Conservation (phyloP, 2,329 filamentous ascomycete genomes). For the Drechslerella stenobrocha region DNA sequence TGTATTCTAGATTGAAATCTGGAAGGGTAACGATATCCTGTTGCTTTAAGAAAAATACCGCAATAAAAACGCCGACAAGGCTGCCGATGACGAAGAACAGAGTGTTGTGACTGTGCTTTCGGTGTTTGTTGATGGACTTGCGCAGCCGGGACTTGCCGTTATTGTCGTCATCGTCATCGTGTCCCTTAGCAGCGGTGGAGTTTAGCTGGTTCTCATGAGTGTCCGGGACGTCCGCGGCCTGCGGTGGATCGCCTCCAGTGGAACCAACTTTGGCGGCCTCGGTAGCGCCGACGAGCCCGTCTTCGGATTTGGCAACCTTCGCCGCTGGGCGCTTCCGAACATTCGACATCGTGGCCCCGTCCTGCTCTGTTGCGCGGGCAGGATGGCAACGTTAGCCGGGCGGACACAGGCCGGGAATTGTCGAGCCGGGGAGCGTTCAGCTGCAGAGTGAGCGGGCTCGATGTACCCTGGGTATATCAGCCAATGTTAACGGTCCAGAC, state of each 20-base stretch:
- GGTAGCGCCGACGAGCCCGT: conserved; percentile 32
- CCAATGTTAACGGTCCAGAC: not conserved
- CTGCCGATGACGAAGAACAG: conserved; percentile 78
- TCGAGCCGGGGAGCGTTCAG: not conserved
- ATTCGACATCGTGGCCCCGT: conserved; percentile 27
- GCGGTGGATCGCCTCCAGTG: conserved; percentile 11
- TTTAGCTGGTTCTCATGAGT: too few species aligned
- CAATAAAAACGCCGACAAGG: conserved; percentile 83
- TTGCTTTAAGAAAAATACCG: conserved; percentile 84
- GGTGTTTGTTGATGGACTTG: conserved; percentile 27
- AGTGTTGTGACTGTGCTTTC: conserved; percentile 37
- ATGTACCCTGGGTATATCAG: conserved; percentile 4
- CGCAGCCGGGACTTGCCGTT: conserved; percentile 26
- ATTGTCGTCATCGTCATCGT: conserved; percentile 28
- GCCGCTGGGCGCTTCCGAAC: conserved; percentile 46
- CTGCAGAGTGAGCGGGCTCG: not conserved
- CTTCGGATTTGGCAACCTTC: conserved; percentile 39
- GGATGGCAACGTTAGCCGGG: too few species aligned
- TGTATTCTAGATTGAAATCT: conserved; percentile 72
- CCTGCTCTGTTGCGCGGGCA: too few species aligned
- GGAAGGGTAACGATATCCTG: conserved; percentile 79
- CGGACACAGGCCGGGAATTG: not conserved
- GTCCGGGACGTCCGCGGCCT: conserved; percentile 1
- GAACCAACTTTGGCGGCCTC: conserved; percentile 23
- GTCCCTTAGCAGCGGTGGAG: conserved; percentile 9